A percentile compares a stretch with the other conserved stretches of the same genome.
Evolutionary conservation across 129 eudicot species (phyloP).

Genomic region (Calendula officinalis): DNA sequence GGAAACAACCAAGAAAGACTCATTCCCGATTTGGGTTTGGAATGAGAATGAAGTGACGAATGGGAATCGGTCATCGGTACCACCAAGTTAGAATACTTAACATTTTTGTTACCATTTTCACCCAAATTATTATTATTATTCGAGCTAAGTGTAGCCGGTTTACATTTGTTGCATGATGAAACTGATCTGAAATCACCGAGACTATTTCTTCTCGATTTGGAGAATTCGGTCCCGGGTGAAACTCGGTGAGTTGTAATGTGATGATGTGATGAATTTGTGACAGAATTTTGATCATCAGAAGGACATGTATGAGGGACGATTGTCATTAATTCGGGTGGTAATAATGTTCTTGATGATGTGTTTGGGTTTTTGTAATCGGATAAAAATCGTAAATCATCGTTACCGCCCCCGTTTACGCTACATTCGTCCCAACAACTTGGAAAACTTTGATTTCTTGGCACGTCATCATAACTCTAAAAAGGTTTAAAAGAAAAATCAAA

Average conservation of each 20-base stretch:
- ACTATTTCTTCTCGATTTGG: constrained; percentile 62
- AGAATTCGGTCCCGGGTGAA: constrained; percentile 52
- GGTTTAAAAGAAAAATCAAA: neutral
- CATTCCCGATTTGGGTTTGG: constrained; percentile 52
- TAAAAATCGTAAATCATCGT: constrained; percentile 36
- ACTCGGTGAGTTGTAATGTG: constrained; percentile 29
- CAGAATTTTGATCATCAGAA: constrained; percentile 53
- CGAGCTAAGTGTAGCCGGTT: constrained; percentile 50
- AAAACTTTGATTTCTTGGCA: constrained; percentile 54
- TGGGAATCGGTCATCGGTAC: constrained; percentile 76
- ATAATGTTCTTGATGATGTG: constrained; percentile 55
- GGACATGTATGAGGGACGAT: constrained; percentile 44
- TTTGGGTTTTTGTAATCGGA: constrained; percentile 48
- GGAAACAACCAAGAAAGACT: constrained; percentile 82
- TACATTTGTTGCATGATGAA: constrained; percentile 77
- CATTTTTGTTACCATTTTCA: constrained; percentile 21
- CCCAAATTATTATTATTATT: neutral
- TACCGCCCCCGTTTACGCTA: constrained; percentile 37
- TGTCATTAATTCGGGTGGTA: constrained; percentile 43
- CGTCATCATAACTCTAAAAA: constrained; percentile 87
- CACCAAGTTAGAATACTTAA: constrained; percentile 47
- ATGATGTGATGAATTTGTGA: constrained; percentile 40
- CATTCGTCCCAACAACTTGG: constrained; percentile 67
- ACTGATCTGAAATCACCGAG: constrained; percentile 65
- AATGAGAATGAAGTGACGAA: constrained; percentile 44